phyloP scores from a whole-genome alignment of 192 early-diverging fungal species.

The Pilobolus umbonatus region DNA sequence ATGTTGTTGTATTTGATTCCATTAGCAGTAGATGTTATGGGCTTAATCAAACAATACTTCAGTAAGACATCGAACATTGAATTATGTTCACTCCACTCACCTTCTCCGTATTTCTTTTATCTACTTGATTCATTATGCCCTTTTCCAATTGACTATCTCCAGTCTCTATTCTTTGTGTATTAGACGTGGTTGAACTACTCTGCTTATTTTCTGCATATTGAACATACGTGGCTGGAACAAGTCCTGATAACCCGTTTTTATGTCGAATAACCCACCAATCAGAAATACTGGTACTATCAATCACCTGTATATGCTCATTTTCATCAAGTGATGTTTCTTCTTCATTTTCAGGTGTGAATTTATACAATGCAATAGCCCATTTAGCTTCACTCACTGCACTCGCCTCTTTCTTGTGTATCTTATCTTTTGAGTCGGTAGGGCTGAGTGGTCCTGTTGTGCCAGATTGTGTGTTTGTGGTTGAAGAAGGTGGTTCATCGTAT shows the following conservation, averaged over 20 bases:
- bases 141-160: constrained; percentile 21
- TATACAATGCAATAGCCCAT: constrained; percentile 64
- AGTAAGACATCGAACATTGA: too few species aligned
- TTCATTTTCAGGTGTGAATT: constrained; percentile 74
- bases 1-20: too few species aligned
- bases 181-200: constrained; percentile 27
- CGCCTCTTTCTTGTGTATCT: not conserved
- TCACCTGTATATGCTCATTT: constrained; percentile 76
- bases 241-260: constrained; percentile 57
- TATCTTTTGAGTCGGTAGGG: too few species aligned
- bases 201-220: constrained; percentile 30
- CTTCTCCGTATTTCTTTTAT: constrained; percentile 21
- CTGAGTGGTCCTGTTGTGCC: not conserved
- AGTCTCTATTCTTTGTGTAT: constrained; percentile 23
- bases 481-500: not conserved
- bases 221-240: constrained; percentile 80
- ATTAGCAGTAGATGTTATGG: too few species aligned
- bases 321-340: constrained; percentile 85
- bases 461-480: not conserved
- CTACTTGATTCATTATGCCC: constrained; percentile 13
- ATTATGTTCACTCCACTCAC: constrained; percentile 6
- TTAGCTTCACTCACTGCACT: constrained; percentile 11
- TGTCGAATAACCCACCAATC: constrained; percentile 88
- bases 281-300: constrained; percentile 74
- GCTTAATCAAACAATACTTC: too few species aligned